Base-by-base conservation (phyloP, 805 yeast species). In the Cephaloascus albidus region DNA sequence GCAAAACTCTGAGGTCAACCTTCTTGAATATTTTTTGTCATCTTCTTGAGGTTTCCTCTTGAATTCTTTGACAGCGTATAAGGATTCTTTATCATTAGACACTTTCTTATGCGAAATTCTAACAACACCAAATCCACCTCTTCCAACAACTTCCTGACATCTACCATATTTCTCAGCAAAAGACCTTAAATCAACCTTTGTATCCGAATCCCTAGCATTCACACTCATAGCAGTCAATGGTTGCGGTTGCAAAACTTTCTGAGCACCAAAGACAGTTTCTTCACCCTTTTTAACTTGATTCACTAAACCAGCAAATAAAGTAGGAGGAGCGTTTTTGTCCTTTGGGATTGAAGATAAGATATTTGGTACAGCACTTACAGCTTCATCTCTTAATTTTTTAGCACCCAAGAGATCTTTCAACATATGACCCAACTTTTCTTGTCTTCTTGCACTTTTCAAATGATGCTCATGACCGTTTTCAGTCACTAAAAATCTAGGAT, bases 91-190 rank as follows among this genome's bases (percentile, higher is more conserved):
- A 19, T 52, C 53, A 18, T 41, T 52, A 16, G 48, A 51, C 8
- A 62, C 47, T 50, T 74, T 78, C 56, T 82, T 82, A 65, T 89
- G 97, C 4, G 95, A 74, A 4, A 93, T 76, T 44, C 96, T 70
- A 17, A 90, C 97, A 36, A 87, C 86, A 16, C 98, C 98, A 65
- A 85, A 90, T 0, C 96, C 80, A 17, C 97, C 97, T 38, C 85
- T 74, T 19, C 98, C 98, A 45, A 93, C 76, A 36, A 89, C 85
- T 57, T 90, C 97, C 60, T 87, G 96, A 57, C 97, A 90, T 38
- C 84, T 74, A 34, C 98, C 98, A 57, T 90, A 90, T 55, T 89
- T 85, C 49, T 88, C 89, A 6, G 78, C 82, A 57, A 90, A 83
- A 8, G 89, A 76, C 36, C 77, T 53, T 28, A 64, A 52, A 50